Percentiles rank a stretch among this genome's conserved stretches.
phyloP scores from a whole-genome alignment of 805 yeast species.

The Barnettozyma sp. region DNA sequence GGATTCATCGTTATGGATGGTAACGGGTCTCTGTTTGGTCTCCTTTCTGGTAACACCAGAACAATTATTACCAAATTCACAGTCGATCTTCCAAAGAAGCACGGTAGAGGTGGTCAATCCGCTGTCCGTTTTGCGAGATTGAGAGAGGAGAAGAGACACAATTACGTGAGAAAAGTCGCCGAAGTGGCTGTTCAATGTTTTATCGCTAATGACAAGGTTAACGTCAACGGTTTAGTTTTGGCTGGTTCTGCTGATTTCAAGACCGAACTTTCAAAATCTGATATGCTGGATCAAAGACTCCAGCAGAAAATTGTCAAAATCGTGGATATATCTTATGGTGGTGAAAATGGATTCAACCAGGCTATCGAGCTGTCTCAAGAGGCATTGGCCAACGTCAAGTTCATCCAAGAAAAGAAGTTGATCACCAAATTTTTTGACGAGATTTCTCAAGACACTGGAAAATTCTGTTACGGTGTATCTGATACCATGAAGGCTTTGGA shows the following conservation, averaged over 20 bases:
- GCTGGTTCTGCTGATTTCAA: slow-evolving; percentile 99
- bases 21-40: slow-evolving; percentile 95
- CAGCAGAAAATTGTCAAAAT: slow-evolving; percentile 81
- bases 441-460: slow-evolving; percentile 95
- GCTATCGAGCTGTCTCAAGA: slow-evolving; percentile 98
- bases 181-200: slow-evolving; percentile 97
- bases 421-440: slow-evolving; percentile 91
- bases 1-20: slow-evolving; percentile 99
- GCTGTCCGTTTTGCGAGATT: slow-evolving; percentile 98
- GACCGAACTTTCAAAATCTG: slow-evolving; percentile 87
- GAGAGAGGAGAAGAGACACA: slow-evolving; percentile 98
- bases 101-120: slow-evolving; percentile 99
- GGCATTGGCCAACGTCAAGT: slow-evolving; percentile 93
- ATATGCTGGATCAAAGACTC: slow-evolving; percentile 86
- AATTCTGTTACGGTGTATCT: slow-evolving; percentile 94
- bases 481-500: slow-evolving; percentile 96
- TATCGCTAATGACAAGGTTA: slow-evolving; percentile 90
- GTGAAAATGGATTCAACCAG: slow-evolving; percentile 99
- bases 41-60: slow-evolving; percentile 93
- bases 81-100: slow-evolving; percentile 98
- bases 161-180: slow-evolving; percentile 95
- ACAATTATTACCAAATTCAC: slow-evolving; percentile 93
- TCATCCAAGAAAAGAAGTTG: slow-evolving; percentile 96
- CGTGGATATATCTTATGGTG: slow-evolving; percentile 98
- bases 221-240: slow-evolving; percentile 86